Base-by-base conservation (phyloP, 805 yeast genomes). In the Metschnikowia bowlesiae region DNA sequence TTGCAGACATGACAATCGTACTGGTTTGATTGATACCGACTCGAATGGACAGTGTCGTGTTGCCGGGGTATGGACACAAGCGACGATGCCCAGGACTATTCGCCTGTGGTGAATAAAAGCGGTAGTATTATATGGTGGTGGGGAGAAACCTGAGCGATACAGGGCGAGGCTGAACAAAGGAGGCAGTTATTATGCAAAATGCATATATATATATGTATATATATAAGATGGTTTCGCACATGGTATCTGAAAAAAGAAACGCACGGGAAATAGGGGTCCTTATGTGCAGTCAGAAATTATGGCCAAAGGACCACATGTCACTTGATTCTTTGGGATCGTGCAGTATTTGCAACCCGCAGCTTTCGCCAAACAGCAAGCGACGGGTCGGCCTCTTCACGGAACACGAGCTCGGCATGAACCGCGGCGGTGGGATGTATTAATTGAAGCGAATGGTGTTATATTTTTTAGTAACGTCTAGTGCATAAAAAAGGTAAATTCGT, bases 201-300 rank as follows among this genome's bases (percentile, higher is more conserved):
- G 22, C 22, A 22, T 22, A 22, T 22, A 22, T 22, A 22, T 22
- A 22, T 16, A 2, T n/a, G 18, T 33, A 22, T 16, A n/a, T 39
- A 39, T 40, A 14, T n/a, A 28, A 3, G 45, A 26, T 42, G 31
- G 38, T 22, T 22, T 8, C 45, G 45, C 45, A 42, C 45, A 42
- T 42, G 45, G 45, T 11, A 30, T 22, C 45, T 38, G 22, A 38
- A 33, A 42, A 42, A 42, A 42, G 45, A 42, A 42, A 42, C 38
- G 26, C 37, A 22, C 38, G 8, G 22, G 8, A 7, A 42, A 42
- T 42, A 42, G 45, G 45, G 45, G 38, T 6, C 2, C 22, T 28
- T 42, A n/a, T 22, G 9, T 42, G 32, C 45, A 42, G 45, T n/a
- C 26, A 2, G 13, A 7, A 11, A 0, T 2, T 7, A 4, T 37